Percentiles rank a stretch among this genome's conserved stretches.
Evolutionary conservation across 208 protist species (phyloP).

Genomic region (Trichomonas tenax): DNA sequence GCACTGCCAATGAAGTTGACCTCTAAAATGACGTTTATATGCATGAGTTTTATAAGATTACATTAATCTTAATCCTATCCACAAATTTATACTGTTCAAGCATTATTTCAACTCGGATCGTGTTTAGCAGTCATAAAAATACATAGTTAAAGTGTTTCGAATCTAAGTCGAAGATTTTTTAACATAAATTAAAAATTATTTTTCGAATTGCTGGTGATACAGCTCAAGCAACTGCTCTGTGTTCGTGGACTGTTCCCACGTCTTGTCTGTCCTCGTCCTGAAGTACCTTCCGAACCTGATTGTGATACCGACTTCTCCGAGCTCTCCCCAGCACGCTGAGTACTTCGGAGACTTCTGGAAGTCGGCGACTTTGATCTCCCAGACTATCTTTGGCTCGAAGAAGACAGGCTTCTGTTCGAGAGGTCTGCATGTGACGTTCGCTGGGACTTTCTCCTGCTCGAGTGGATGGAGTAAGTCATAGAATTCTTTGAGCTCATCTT

Average conservation of each 20-base stretch:
- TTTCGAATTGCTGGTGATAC: slow-evolving; percentile 35
- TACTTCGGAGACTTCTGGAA: slow-evolving; percentile 78
- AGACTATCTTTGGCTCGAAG: slow-evolving; percentile 71
- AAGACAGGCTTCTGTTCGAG: slow-evolving; percentile 63
- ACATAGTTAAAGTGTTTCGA: too few species aligned
- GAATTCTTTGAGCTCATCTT: slow-evolving; percentile 65
- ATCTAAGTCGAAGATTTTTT: too few species aligned
- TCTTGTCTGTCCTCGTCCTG: slow-evolving; percentile 91
- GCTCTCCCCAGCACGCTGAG: slow-evolving; percentile 70
- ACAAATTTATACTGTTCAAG: too few species aligned
- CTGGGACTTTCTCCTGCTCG: neutral
- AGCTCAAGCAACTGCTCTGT: slow-evolving; percentile 54
- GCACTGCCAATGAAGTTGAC: too few species aligned
- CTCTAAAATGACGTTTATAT: too few species aligned
- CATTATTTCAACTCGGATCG: too few species aligned
- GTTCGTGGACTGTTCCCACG: slow-evolving; percentile 65
- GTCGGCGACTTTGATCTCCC: slow-evolving; percentile 95
- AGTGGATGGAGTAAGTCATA: slow-evolving; percentile 33
- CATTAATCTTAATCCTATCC: too few species aligned
- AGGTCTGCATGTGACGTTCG: neutral
- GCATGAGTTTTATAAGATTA: too few species aligned
- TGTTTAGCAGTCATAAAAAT: too few species aligned
- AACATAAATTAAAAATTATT: neutral
- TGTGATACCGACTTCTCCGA: slow-evolving; percentile 74
- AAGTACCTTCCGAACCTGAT: slow-evolving; percentile 94